phyloP scores from a whole-genome alignment of 2,329 filamentous ascomycete species.

The Chrysosporium queenslandicum region DNA sequence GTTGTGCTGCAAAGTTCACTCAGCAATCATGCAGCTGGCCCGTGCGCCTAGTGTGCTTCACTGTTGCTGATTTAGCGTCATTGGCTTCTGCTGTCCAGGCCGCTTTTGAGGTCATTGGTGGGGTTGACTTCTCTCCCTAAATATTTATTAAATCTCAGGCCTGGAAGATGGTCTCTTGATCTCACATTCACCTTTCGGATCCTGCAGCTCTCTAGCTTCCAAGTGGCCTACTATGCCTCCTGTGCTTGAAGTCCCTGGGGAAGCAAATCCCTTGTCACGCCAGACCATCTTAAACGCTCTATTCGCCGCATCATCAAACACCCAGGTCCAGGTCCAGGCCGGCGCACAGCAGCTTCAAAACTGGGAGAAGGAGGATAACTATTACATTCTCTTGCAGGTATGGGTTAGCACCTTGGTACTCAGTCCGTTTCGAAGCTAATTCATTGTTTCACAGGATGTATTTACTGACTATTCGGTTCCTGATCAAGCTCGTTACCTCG shows the following conservation, averaged over 20 bases:
- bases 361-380: conserved; percentile 59
- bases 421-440: conserved; percentile 16
- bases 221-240: conserved; percentile 49
- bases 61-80: conserved; percentile 5
- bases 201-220: conserved; percentile 4
- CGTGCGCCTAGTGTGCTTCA: conserved; percentile 3
- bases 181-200: not conserved
- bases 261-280: conserved; percentile 60
- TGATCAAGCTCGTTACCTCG: conserved; percentile 70
- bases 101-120: conserved; percentile 9
- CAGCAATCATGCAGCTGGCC: not conserved
- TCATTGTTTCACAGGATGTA: conserved; percentile 47
- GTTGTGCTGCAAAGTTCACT: not conserved
- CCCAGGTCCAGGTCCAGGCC: conserved; percentile 56
- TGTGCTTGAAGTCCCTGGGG: conserved; percentile 68
- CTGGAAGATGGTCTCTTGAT: conserved; percentile 4
- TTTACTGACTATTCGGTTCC: conserved; percentile 73
- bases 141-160: not conserved
- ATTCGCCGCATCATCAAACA: conserved; percentile 52
- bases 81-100: not conserved
- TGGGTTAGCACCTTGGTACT: not conserved
- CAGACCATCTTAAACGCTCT: conserved; percentile 56
- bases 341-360: conserved; percentile 58
- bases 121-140: conserved; percentile 3
- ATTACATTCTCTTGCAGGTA: conserved; percentile 61